These are phyloP conservation scores for Leucocoprinus birnbaumii DNA, from an alignment of 768 basidiomycete species.

Conservation along the genomic window DNA sequence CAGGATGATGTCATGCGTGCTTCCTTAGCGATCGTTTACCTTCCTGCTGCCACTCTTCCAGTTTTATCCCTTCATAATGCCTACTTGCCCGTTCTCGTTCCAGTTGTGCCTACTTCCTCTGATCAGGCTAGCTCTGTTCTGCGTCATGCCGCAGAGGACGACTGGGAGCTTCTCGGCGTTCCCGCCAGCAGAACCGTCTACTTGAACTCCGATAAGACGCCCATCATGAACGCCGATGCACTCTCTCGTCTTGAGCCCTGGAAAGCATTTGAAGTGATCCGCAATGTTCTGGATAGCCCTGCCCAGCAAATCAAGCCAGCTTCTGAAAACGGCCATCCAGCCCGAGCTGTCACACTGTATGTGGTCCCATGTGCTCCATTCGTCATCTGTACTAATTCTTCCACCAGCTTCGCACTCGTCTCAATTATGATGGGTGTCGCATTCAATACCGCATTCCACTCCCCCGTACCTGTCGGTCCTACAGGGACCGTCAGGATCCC, in stretches of 20 bases:
- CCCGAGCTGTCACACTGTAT: slow-evolving; percentile 68
- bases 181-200: slow-evolving; percentile 37
- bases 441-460: slow-evolving; percentile 46
- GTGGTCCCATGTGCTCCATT: slow-evolving; percentile 22
- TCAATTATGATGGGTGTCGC: slow-evolving; percentile 66
- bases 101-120: slow-evolving; percentile 18
- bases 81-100: slow-evolving; percentile 60
- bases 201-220: slow-evolving; percentile 29
- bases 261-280: slow-evolving; percentile 42
- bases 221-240: slow-evolving; percentile 45
- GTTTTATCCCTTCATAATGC: slow-evolving; percentile 33
- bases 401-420: slow-evolving; percentile 60
- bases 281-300: slow-evolving; percentile 34
- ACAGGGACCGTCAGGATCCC: slow-evolving; percentile 28
- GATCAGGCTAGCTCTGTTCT: slow-evolving; percentile 19
- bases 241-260: slow-evolving; percentile 39
- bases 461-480: slow-evolving; percentile 27
- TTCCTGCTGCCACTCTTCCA: slow-evolving; percentile 48
- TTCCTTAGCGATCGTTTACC: slow-evolving; percentile 67
- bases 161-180: slow-evolving; percentile 42
- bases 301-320: slow-evolving; percentile 38
- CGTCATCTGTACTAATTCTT: slow-evolving; percentile 12
- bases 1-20: slow-evolving; percentile 36
- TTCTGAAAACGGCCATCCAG: slow-evolving; percentile 43
- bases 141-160: slow-evolving; percentile 32